Percentiles rank a stretch among this genome's conserved stretches.
These are phyloP conservation scores for Mortierella sp. DNA, from an alignment of 371 early-diverging fungal species.

Conservation along the genomic window DNA sequence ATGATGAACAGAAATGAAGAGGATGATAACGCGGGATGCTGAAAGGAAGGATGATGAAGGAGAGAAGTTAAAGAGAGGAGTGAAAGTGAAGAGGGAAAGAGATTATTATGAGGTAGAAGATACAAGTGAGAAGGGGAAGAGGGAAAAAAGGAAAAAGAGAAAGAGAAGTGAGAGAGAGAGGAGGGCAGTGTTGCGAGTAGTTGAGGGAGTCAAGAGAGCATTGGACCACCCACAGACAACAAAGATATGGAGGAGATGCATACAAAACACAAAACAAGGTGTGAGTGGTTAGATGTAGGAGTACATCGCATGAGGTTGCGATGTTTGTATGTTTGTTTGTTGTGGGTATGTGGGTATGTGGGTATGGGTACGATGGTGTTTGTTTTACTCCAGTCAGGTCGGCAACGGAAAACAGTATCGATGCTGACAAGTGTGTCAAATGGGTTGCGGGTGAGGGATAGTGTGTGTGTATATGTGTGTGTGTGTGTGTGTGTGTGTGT, in stretches of 20 bases:
- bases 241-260: background rate
- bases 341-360: no score
- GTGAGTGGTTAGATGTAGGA: no score
- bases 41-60: background rate
- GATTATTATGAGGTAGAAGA: no score
- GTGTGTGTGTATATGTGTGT: no score
- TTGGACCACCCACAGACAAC: no score
- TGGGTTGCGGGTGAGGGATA: no score
- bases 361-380: no score
- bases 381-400: background rate
- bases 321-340: no score
- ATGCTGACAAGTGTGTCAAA: background rate
- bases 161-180: background rate
- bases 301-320: no score
- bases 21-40: background rate
- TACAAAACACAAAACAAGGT: background rate
- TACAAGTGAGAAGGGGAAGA: background rate
- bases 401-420: background rate
- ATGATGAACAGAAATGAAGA: background rate
- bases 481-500: no score
- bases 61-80: conserved; percentile 2
- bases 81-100: background rate
- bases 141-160: conserved; percentile 2
- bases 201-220: conserved; percentile 3
- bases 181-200: background rate